Base-by-base conservation (phyloP, 2,329 filamentous ascomycete genomes). In the Aspergillus jensenii region DNA sequence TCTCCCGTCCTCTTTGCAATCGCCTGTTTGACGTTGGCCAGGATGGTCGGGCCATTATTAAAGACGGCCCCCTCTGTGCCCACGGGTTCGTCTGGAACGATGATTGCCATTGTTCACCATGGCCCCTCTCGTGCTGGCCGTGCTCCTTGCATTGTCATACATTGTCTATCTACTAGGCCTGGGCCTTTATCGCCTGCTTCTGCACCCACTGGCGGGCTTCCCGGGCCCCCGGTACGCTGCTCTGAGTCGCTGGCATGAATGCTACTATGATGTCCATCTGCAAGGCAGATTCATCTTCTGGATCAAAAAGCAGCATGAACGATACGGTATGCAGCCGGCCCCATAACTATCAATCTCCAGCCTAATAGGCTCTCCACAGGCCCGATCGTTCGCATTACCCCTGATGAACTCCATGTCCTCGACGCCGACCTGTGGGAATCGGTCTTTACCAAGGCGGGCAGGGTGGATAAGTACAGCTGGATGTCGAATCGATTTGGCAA, bases 71-170 rank as follows among this genome's bases (percentile, higher is more conserved):
- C 27, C 27, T 11, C 27, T 8, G 27, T 31, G 23, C 23, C 23
- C 23, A 25, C 9, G 7, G 7, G 27, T 31, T 9, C 8, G 27
- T 9, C 27, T 31, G 27, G 27, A 9, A 31, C 27, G 1, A 31
- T 31, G 27, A 31, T 31, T 31, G 27, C 9, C 19, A n/a, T 6
- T 14, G n/a, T 23, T 23, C 23, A 25, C 21, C 21, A 45, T 45
- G 43, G 21, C 21, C 9, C 11, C 19, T 19, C 12, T 27, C 12
- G 11, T n/a, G 6, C 11, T 14, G 14, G 43, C 43, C 9, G 12
- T 12, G 14, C 9, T 90, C 81, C 9, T 35, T 14, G 23, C n/a
- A 21, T 3, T 27, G 7, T 15, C 39, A 31, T 33, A 19, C 11
- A 4, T 35, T 6, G 46, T 52, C 6, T 59, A 56, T 14, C 17